phyloP scores from a whole-genome alignment of 225 moss, liverwort and hornwort species.

The Climacium dendroides region DNA sequence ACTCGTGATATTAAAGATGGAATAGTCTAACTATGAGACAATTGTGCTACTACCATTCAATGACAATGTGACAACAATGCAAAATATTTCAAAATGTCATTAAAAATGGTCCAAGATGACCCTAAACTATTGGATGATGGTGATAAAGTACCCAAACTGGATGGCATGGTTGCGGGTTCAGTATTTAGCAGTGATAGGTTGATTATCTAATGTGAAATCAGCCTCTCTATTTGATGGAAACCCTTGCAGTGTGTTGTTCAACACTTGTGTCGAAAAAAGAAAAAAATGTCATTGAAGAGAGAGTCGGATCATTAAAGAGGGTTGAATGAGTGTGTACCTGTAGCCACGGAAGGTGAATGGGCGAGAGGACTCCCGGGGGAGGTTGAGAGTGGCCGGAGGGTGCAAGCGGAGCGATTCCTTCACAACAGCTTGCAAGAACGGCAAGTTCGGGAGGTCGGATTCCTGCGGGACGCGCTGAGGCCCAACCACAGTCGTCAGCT shows the following conservation, averaged over 20 bases:
- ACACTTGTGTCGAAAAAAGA: too few relatives aligned
- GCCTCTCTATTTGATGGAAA: too few relatives aligned
- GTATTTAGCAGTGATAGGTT: too few relatives aligned
- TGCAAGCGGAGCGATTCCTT: conserved; percentile 53
- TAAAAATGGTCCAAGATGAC: too few relatives aligned
- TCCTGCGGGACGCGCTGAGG: conserved; percentile 8
- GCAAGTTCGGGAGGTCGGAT: conserved; percentile 12
- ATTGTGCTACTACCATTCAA: background rate
- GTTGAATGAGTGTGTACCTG: background rate
- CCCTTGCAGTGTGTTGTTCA: too few relatives aligned
- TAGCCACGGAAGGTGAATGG: conserved; percentile 25
- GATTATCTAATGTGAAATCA: too few relatives aligned
- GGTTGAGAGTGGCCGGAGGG: conserved; percentile 31
- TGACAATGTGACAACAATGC: background rate
- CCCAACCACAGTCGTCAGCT: conserved; percentile 27
- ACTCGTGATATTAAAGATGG: background rate
- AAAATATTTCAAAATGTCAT: background rate
- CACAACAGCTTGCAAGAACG: conserved; percentile 36
- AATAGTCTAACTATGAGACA: background rate
- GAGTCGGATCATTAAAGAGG: too few relatives aligned
- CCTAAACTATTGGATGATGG: too few relatives aligned
- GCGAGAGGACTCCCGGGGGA: conserved; percentile 32
- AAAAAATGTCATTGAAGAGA: background rate
- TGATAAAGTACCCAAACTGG: too few relatives aligned
- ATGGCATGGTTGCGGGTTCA: too few relatives aligned